Percentiles rank a stretch among this genome's conserved stretches.
phyloP scores from a whole-genome alignment of 192 early-diverging fungal genomes.

The Coemansia sp. region DNA sequence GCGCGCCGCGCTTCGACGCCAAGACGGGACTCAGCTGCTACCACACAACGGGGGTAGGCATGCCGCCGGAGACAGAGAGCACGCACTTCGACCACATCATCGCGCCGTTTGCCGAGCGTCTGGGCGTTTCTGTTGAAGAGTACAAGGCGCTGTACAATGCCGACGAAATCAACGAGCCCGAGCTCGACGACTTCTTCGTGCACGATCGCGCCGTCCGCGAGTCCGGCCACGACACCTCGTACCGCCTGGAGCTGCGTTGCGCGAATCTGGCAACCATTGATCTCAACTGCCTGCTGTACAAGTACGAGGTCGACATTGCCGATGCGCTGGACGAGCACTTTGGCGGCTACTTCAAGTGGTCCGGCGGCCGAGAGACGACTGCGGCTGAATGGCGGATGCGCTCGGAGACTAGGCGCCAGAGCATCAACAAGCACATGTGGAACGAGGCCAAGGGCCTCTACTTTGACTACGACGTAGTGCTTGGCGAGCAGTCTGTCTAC shows the following conservation, averaged over 20 bases:
- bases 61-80: slow-evolving; percentile 98
- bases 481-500: slow-evolving; percentile 68
- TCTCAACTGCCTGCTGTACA: slow-evolving; percentile 90
- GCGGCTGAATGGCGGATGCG: slow-evolving; percentile 66
- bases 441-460: slow-evolving; percentile 75
- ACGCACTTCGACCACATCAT: slow-evolving; percentile 88
- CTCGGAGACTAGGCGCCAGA: slow-evolving; percentile 60
- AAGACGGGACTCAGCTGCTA: slow-evolving; percentile 80
- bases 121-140: slow-evolving; percentile 67
- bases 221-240: slow-evolving; percentile 96
- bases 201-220: slow-evolving; percentile 98
- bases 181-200: slow-evolving; percentile 92
- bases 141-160: slow-evolving; percentile 75
- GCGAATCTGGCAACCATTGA: slow-evolving; percentile 93
- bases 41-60: slow-evolving; percentile 86
- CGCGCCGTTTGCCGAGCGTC: slow-evolving; percentile 71
- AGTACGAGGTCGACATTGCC: slow-evolving; percentile 93
- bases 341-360: slow-evolving; percentile 54
- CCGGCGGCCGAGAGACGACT: slow-evolving; percentile 50
- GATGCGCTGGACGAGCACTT: slow-evolving; percentile 65
- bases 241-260: slow-evolving; percentile 88
- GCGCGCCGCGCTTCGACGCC: slow-evolving; percentile 72
- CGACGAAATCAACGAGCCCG: slow-evolving; percentile 71
- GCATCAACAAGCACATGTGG: slow-evolving; percentile 85
- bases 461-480: slow-evolving; percentile 88